Evolutionary conservation across 2,329 filamentous ascomycete species (phyloP), one percentile per base, ranked within the genome.

Genomic region (Phaeoacremonium minimum): DNA sequence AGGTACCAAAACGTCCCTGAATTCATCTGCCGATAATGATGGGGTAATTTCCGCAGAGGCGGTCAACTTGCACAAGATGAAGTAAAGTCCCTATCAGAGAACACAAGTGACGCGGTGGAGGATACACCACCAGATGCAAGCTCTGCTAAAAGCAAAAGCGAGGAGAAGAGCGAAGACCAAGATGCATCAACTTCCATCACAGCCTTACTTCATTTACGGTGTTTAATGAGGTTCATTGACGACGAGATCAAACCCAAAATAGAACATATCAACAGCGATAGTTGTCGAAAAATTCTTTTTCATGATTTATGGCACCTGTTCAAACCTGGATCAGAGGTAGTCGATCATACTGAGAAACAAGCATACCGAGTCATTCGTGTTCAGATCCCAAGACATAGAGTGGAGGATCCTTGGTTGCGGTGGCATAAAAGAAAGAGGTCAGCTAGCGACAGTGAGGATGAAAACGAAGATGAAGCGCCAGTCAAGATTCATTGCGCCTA

Each of bases 221-320:
- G 44, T 18, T 29, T 52, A 1, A 5, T 50, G 5, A n/a, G 38
- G 4, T 49, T 52, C 13, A 31, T 49, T 5, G 46, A 51, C 15
- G 16, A 26, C 2, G 30, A 44, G 3, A 32, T 50, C 6, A 8
- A 16, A 4, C 8, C 22, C 3, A 44, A 42, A 28, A 15, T 37
- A 2, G 17, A 28, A 6, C 42, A 46, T 28, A 5, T 50, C 2
- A 26, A 34, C 5, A 44, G 45, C 15, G 1, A 15, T 2, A 2
- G 15, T 0, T 51, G 46, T 15, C 13, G 34, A 4, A 46, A n/a
- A 4, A 17, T 54, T 1, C 14, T 19, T 15, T 58, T 54, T 34
- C 26, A 36, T 4, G 52, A 59, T 34, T n/a, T 58, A 0, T 55
- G 53, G 50, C 42, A 50, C 18, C 31, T 57, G 8, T 59, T 53